Conservation (phyloP, 2,329 filamentous ascomycete genomes). For the Curvularia eragrostidis region DNA sequence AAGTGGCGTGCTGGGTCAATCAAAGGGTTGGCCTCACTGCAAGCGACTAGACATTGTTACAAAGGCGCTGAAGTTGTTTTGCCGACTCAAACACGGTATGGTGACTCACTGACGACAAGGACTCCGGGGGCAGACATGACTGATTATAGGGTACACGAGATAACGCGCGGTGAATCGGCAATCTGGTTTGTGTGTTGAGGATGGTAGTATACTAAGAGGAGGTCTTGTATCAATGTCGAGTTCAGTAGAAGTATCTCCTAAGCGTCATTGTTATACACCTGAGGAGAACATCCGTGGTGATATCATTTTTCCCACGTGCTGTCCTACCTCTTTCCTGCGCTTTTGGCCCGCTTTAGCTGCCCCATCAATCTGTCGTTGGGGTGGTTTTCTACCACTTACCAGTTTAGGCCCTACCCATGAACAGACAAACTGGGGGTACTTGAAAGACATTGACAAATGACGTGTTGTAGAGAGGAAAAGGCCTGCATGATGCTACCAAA, state of each 20-base stretch:
- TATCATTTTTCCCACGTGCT: neutral
- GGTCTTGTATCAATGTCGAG: neutral
- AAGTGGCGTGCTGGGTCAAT: conserved; percentile 30
- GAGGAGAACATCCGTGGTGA: neutral
- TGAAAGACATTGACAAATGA: neutral
- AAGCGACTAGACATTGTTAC: conserved; percentile 6
- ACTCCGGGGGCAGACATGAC: neutral
- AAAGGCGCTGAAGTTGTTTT: neutral
- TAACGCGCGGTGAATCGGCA: neutral
- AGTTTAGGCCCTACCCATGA: neutral
- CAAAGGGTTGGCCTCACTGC: conserved; percentile 4
- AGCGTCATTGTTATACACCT: neutral
- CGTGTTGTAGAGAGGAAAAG: neutral
- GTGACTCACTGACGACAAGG: conserved; percentile 3
- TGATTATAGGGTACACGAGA: neutral
- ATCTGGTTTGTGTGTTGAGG: neutral
- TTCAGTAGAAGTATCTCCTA: neutral
- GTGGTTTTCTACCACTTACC: neutral
- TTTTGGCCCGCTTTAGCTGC: neutral
- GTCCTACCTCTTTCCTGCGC: neutral
- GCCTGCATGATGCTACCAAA: neutral
- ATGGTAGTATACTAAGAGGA: neutral
- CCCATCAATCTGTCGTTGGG: neutral
- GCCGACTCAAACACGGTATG: neutral
- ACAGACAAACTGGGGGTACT: neutral